Percentiles rank a stretch among this genome's conserved stretches.
phyloP scores from a whole-genome alignment of 2,329 filamentous ascomycete species.

The Phyllosticta citriasiana region DNA sequence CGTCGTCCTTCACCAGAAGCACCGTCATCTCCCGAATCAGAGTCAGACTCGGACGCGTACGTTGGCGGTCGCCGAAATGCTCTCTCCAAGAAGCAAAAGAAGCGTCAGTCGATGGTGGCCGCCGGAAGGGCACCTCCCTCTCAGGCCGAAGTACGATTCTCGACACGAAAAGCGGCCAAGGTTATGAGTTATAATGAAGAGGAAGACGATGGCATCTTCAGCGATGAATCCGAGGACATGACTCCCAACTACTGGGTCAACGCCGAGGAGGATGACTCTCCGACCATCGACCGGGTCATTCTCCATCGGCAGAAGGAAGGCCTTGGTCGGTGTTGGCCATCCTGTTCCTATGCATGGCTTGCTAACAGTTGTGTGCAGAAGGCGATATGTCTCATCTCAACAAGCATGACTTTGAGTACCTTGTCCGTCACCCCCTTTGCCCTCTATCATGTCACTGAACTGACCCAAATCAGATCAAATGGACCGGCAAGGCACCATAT shows the following conservation, averaged over 20 bases:
- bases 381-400: slow-evolving; percentile 29
- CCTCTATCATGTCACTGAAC: slow-evolving; percentile 2
- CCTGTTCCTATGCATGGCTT: neutral
- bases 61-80: slow-evolving; percentile 61
- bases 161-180: slow-evolving; percentile 72
- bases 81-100: slow-evolving; percentile 63
- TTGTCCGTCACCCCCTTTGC: slow-evolving; percentile 30
- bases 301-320: slow-evolving; percentile 73
- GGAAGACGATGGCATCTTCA: slow-evolving; percentile 47
- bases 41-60: slow-evolving; percentile 55
- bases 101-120: slow-evolving; percentile 57
- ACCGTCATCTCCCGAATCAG: slow-evolving; percentile 55
- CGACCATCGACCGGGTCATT: slow-evolving; percentile 83
- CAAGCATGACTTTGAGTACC: slow-evolving; percentile 78
- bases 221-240: slow-evolving; percentile 48
- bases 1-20: slow-evolving; percentile 39
- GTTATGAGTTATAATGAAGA: slow-evolving; percentile 60
- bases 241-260: slow-evolving; percentile 62
- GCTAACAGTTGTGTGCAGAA: slow-evolving; percentile 19
- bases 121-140: slow-evolving; percentile 51
- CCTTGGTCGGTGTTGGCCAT: slow-evolving; percentile 22
- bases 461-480: slow-evolving; percentile 61
- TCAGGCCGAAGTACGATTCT: slow-evolving; percentile 80
- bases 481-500: slow-evolving; percentile 90
- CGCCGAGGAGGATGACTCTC: slow-evolving; percentile 64